Base-by-base conservation (phyloP, 2,329 filamentous ascomycete species). In the Pochonia chlamydosporia region DNA sequence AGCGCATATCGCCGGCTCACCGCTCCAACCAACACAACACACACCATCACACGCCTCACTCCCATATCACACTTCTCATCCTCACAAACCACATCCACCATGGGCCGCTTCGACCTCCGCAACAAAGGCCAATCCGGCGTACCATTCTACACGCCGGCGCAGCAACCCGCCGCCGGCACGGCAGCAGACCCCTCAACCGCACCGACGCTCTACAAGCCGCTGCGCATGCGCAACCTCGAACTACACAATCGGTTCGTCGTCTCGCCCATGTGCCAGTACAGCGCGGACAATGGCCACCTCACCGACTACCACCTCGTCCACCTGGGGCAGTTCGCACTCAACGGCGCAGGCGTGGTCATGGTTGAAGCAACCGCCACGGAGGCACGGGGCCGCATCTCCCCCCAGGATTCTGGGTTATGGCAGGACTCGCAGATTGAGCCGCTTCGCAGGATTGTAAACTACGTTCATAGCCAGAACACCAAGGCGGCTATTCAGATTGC, bases 391-490 rank as follows among this genome's bases (percentile, higher is more conserved):
- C 80, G 91, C 47, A 95, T 95, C 70, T 86, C 87, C 1, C 89
- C 89, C 1, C 75, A 91, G 63, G 87, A 92, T 62, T 69, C 72
- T 11, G 89, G 91, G 1, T 69, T 96, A 7, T 96, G 90, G 91
- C 75, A 85, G 52, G 91, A 96, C 63, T 81, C 77, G 28, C 91
- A 96, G 64, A 84, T 91, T 50, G 83, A 77, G 52, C 82, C 84
- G 0, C 69, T 95, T 49, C 78, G 76, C 60, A 77, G 79, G 49
- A 77, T 92, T 40, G 79, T 84, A 30, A 87, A 95, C 51, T 95
- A 90, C 52, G 80, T 85, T 3, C 89, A 95, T 70, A 81, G 78
- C 23, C 90, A 95, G 66, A 78, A 76, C 60, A 83, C 89, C 59
- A 81, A 86, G 53, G 81, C 88, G 44, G 89, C 79, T 44, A 84